These are phyloP conservation scores for Phytopythium montanum DNA, from an alignment of 352 stramenopile genomes.

Conservation along the genomic window DNA sequence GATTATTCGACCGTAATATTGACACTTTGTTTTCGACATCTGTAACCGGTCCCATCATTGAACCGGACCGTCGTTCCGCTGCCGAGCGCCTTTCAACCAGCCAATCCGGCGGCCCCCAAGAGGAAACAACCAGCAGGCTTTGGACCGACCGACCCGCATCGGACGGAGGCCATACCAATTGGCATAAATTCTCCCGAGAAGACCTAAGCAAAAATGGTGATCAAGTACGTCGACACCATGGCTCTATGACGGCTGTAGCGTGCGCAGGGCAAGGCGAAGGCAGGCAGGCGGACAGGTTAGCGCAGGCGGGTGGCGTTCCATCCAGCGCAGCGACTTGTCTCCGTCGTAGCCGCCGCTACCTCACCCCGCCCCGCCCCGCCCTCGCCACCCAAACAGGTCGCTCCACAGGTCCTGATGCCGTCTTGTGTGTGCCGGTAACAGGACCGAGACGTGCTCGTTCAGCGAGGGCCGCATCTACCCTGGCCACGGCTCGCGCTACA, in stretches of 20 bases:
- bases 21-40: too few relatives aligned
- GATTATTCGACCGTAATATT: too few relatives aligned
- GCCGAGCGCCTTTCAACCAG: slow-evolving; percentile 73
- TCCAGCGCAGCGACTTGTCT: background rate
- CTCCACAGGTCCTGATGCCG: background rate
- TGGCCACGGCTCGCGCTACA: slow-evolving; percentile 98
- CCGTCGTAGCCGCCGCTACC: background rate
- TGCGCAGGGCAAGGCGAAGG: background rate
- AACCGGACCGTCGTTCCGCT: slow-evolving; percentile 8
- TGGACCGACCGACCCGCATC: too few relatives aligned
- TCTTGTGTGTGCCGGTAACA: slow-evolving; percentile 17
- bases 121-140: slow-evolving; percentile 4
- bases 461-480: slow-evolving; percentile 95
- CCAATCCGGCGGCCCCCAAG: slow-evolving; percentile 45
- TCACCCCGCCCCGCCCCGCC: background rate
- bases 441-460: slow-evolving; percentile 90
- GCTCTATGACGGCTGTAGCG: slow-evolving; percentile 5
- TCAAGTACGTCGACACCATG: slow-evolving; percentile 69
- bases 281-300: background rate
- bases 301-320: background rate
- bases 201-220: slow-evolving; percentile 89
- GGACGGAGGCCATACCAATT: slow-evolving; percentile 45
- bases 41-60: slow-evolving; percentile 7
- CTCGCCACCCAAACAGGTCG: too few relatives aligned
- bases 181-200: slow-evolving; percentile 88